Conservation (phyloP, 2,329 filamentous ascomycete species). For the Fusarium tjaetaba region DNA sequence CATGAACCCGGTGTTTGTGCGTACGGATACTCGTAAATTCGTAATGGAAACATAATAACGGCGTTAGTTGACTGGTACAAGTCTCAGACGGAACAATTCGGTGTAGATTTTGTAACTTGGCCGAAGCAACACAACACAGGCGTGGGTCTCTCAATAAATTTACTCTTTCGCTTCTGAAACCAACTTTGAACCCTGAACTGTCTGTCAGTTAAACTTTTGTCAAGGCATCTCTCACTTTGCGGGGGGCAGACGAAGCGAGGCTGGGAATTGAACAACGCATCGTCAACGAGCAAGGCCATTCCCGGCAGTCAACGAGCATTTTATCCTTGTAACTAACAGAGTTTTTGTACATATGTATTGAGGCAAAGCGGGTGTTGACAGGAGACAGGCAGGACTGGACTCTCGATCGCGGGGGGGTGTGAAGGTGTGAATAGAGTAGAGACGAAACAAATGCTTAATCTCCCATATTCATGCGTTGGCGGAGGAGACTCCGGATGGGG, state of each 20-base stretch:
- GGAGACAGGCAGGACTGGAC: not conserved
- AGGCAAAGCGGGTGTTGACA: slow-evolving; percentile 10
- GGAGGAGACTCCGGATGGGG: slow-evolving; percentile 30
- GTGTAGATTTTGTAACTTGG: slow-evolving; percentile 4
- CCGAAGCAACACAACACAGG: slow-evolving; percentile 4
- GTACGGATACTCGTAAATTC: not conserved
- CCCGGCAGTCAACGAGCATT: slow-evolving; percentile 20
- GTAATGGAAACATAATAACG: not conserved
- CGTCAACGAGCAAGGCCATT: slow-evolving; percentile 16
- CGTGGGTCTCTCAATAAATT: slow-evolving; percentile 10
- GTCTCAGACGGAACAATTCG: not conserved
- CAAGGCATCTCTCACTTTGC: not conserved
- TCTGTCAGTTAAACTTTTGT: not conserved
- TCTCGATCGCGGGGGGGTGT: slow-evolving; percentile 17
- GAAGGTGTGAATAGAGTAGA: not conserved
- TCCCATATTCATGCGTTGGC: slow-evolving; percentile 43
- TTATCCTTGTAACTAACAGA: slow-evolving; percentile 14
- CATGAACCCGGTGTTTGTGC: not conserved
- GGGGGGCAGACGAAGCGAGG: slow-evolving; percentile 14
- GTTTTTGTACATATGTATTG: not conserved
- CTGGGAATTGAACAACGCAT: slow-evolving; percentile 33
- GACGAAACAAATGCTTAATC: slow-evolving; percentile 35
- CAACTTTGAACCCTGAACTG: not conserved
- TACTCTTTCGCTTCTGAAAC: slow-evolving; percentile 2
- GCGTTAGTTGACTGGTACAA: not conserved